phyloP scores from a whole-genome alignment of 495 filamentous ascomycete species.

The Neohortaea acidophila region DNA sequence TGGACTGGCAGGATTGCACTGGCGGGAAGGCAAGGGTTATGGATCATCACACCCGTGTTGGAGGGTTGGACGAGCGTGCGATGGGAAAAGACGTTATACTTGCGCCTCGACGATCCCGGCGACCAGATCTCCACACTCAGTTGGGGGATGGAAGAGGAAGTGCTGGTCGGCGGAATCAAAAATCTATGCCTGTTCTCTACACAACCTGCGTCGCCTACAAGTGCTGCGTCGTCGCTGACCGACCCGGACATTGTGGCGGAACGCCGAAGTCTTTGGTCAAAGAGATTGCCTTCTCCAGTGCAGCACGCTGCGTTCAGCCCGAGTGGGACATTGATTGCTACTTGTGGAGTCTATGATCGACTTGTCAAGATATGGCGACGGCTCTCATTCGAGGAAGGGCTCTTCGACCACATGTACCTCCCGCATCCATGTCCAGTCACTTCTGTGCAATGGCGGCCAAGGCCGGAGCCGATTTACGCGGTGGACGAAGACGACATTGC shows the following conservation, averaged over 20 bases:
- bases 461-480: conserved; percentile 2
- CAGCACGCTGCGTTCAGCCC: conserved; percentile 71
- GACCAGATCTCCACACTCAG: conserved; percentile 9
- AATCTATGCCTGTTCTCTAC: conserved; percentile 13
- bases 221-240: conserved; percentile 24
- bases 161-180: conserved; percentile 17
- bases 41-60: conserved; percentile 34
- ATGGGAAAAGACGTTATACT: conserved; percentile 24
- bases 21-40: conserved; percentile 8
- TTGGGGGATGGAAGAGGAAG: conserved; percentile 14
- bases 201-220: conserved; percentile 12
- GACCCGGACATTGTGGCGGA: conserved; percentile 16
- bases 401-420: conserved; percentile 85
- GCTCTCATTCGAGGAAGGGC: conserved; percentile 71
- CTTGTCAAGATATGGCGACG: conserved; percentile 88
- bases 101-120: conserved; percentile 3
- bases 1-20: conserved; percentile 62
- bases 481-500: conserved; percentile 8
- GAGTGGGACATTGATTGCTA: conserved; percentile 72
- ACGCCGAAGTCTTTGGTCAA: conserved; percentile 53
- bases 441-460: conserved; percentile 61
- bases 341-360: conserved; percentile 62
- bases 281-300: conserved; percentile 52
- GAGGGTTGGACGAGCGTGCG: conserved; percentile 53
- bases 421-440: conserved; percentile 68